A percentile compares a stretch with the other conserved stretches of the same genome.
These are phyloP conservation scores for Russula sp. DNA, from an alignment of 768 basidiomycete species.

Conservation along the genomic window DNA sequence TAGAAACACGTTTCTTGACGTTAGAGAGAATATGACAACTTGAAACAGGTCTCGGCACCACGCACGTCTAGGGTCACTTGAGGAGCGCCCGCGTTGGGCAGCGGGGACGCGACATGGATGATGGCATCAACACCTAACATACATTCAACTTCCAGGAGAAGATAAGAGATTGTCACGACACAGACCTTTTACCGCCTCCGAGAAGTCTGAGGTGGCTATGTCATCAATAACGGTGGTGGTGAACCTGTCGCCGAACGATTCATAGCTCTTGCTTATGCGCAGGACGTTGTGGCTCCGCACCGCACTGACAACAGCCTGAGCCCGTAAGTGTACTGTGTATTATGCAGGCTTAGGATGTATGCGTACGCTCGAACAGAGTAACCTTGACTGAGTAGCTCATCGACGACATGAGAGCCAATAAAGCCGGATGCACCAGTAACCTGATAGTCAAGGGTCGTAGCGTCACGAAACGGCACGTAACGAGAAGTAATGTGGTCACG, in stretches of 20 bases:
- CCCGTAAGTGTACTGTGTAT: background rate
- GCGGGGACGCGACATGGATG: constrained; percentile 28
- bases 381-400: constrained; percentile 44
- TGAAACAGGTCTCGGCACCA: background rate
- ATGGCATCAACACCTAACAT: constrained; percentile 23
- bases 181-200: constrained; percentile 30
- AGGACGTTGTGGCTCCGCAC: constrained; percentile 31
- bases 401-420: constrained; percentile 31
- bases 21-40: background rate
- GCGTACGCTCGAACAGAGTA: constrained; percentile 48
- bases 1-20: background rate
- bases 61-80: constrained; percentile 26
- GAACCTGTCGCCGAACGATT: constrained; percentile 25
- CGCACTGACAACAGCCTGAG: constrained; percentile 16
- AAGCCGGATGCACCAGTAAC: constrained; percentile 48
- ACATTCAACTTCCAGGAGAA: background rate
- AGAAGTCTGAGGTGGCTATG: constrained; percentile 31
- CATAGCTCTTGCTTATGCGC: constrained; percentile 23
- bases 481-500: background rate
- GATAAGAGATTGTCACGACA: background rate
- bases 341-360: no score
- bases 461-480: background rate
- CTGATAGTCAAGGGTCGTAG: constrained; percentile 28
- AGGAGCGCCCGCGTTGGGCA: constrained; percentile 1
- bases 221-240: constrained; percentile 31